Evolutionary conservation across 192 early-diverging fungal species (phyloP), one percentile per base, ranked within the genome.

Genomic region (Coemansia reversa): DNA sequence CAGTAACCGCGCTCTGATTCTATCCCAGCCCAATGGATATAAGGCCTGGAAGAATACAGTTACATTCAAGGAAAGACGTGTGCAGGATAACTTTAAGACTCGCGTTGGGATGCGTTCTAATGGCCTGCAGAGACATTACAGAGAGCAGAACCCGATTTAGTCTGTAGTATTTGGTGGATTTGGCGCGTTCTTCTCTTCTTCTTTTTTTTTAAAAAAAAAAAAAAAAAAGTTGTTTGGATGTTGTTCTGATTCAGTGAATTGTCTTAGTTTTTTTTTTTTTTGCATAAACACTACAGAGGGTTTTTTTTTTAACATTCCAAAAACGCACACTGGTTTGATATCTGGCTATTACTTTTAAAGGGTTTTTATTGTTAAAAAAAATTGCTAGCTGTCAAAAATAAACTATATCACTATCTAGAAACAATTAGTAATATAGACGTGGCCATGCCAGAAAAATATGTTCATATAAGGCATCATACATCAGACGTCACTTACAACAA

Each of bases 121-220:
- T 83, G 90, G 87, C 58, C 77, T 96, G 65, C 92, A 96, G 81
- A 89, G 85, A 66, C 85, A 94, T 74, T 96, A 90, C 85, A 81
- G 94, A 66, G 76, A 79, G 32, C 92, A 95, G 76, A 92, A 94
- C 66, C 83, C 91, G 60, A 86, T 85, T 47, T 84, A 70, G 49
- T 48, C 24, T 24, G 22, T 30, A 16, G 27, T 23, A 45, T 1
- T 45, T 45, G 9, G 39, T 7, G 14, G 9, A 45, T 16, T 45
- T 45, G 27, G 27, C 27, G 27, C 27, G 27, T 27, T 27, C 27
- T 27, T 27, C 3, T 27, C 3, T 3, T 45, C 14, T 45, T 45
- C 14, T 16, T 16, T 0, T n/a, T n/a, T n/a, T n/a, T n/a, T n/a
- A n/a, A n/a, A n/a, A n/a, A n/a, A n/a, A n/a, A n/a, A n/a, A n/a